Base-by-base conservation (phyloP, 495 filamentous ascomycete species). In the Aspergillus ellipticus region DNA sequence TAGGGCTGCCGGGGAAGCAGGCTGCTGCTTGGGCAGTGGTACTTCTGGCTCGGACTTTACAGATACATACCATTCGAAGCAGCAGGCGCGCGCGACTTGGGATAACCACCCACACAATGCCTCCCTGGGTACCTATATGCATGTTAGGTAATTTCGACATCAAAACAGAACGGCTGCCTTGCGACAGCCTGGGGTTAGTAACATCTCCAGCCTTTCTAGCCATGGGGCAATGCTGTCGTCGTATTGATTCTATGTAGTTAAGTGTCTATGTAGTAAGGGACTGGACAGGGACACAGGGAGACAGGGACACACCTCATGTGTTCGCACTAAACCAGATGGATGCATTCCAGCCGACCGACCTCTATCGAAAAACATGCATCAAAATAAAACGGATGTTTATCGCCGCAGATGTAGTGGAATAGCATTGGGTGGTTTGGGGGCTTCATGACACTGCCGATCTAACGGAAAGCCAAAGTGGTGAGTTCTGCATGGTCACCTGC, bases 361-460 rank as follows among this genome's bases (percentile, higher is more conserved):
- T 3, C 4, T 15, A 39, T n/a, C n/a, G 35, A 39, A 39, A n/a
- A 13, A n/a, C 35, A n/a, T 39, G 35, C 35, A n/a, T 39, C 35
- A 39, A 39, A 13, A 39, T n/a, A 13, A 39, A 39, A 13, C 35
- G 35, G 11, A 13, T 13, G 11, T 39, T 13, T 39, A 15, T 15
- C n/a, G 35, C 5, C 10, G 35, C 35, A 39, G 35, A 39, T 39
- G 35, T 16, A 17, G 22, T 22, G 24, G 45, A n/a, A 48, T 29
- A 4, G 17, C n/a, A 20, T 20, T 21, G 42, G 42, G 17, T 21
- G 42, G 21, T 24, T 16, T 24, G 2, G 35, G 35, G 13, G 35
- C 42, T 45, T 45, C 42, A 45, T 45, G 42, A 45, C 45, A 48
- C 6, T 48, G 45, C 45, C 24, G 45, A 48, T 48, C 42, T 24